These are phyloP conservation scores for Hypholoma sublateritium DNA, from an alignment of 768 basidiomycete genomes.

Conservation along the genomic window DNA sequence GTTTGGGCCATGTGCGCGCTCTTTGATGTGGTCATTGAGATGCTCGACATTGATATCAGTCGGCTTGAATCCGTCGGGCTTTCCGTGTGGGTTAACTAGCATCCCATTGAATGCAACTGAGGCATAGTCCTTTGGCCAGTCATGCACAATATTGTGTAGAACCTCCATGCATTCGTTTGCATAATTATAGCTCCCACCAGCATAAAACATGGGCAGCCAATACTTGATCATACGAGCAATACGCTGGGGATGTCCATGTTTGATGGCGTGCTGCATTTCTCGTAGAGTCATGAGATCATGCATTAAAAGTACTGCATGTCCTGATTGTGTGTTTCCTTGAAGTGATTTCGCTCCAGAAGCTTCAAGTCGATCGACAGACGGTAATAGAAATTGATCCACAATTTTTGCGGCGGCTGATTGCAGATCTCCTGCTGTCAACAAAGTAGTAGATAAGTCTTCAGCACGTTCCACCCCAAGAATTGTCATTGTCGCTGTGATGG, in stretches of 20 bases:
- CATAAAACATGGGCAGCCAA: slow-evolving; percentile 21
- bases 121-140: slow-evolving; percentile 21
- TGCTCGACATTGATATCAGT: slow-evolving; percentile 25
- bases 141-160: slow-evolving; percentile 20
- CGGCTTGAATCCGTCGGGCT: slow-evolving; percentile 15
- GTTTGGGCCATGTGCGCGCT: slow-evolving; percentile 19
- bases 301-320: slow-evolving; percentile 7
- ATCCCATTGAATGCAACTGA: slow-evolving; percentile 15
- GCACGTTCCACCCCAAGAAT: too few species aligned
- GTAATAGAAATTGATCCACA: slow-evolving; percentile 4
- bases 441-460: too few species aligned
- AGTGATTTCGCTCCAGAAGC: slow-evolving; percentile 1
- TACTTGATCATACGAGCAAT: slow-evolving; percentile 18
- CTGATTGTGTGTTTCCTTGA: not conserved
- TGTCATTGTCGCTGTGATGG: not conserved
- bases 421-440: too few species aligned
- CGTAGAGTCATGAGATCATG: slow-evolving; percentile 17
- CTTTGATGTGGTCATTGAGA: slow-evolving; percentile 23
- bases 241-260: slow-evolving; percentile 18
- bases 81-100: slow-evolving; percentile 21
- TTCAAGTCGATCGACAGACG: slow-evolving; percentile 4
- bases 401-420: too few species aligned
- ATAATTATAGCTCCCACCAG: slow-evolving; percentile 22
- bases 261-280: slow-evolving; percentile 20
- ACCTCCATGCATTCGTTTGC: slow-evolving; percentile 25